Evolutionary conservation across 805 yeast species (phyloP).

Genomic region (Saturnispora galanensis): DNA sequence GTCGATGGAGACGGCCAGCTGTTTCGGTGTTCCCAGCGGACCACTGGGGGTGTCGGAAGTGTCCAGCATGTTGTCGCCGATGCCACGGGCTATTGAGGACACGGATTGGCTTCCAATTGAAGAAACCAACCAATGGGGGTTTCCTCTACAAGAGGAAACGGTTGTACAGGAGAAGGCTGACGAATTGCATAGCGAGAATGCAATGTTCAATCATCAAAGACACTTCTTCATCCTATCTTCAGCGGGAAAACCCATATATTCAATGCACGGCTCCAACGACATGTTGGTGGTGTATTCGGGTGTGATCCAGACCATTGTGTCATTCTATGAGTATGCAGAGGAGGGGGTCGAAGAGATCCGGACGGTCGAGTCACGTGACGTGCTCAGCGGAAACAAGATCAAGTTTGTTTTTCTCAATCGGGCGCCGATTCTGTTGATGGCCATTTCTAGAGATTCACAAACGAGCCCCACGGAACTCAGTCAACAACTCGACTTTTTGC

Average conservation of each 20-base stretch:
- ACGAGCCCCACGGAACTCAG: conserved; percentile 35
- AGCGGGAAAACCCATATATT: conserved; percentile 85
- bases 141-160: conserved; percentile 12
- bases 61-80: conserved; percentile 4
- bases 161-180: conserved; percentile 21
- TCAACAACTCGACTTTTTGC: conserved; percentile 61
- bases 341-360: conserved; percentile 31
- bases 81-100: neutral
- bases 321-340: conserved; percentile 46
- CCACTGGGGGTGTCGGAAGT: conserved; percentile 6
- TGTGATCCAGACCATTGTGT: conserved; percentile 66
- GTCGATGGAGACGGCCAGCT: conserved; percentile 9
- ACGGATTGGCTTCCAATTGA: neutral
- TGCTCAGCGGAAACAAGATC: conserved; percentile 23
- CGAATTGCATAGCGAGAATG: conserved; percentile 18
- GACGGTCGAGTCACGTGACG: conserved; percentile 39
- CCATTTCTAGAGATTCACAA: conserved; percentile 52
- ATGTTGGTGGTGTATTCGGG: conserved; percentile 65
- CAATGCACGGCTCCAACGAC: conserved; percentile 65
- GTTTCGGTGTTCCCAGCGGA: neutral
- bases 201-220: conserved; percentile 35
- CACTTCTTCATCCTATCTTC: conserved; percentile 71
- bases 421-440: conserved; percentile 65
- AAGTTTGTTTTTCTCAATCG: conserved; percentile 51
- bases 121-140: neutral